Percentiles rank a stretch among this genome's conserved stretches.
Conservation (phyloP, 1,139 yeast species). For the Blastobotrys apis region DNA sequence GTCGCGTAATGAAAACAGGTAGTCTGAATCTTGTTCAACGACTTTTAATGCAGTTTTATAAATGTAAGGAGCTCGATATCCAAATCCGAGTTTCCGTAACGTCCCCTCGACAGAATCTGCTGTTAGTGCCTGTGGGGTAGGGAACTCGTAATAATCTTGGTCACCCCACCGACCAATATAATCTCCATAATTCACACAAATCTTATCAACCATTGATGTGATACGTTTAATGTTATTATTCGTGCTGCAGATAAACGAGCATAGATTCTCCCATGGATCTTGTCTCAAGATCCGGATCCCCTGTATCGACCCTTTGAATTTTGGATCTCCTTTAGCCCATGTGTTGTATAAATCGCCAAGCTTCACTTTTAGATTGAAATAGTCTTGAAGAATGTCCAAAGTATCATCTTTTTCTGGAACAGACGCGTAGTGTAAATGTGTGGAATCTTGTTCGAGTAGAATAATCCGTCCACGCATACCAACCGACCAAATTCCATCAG, state of each 20-base stretch:
- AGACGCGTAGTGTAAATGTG: conserved; percentile 33
- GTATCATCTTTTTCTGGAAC: conserved; percentile 20
- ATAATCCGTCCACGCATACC: conserved; percentile 37
- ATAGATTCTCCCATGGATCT: conserved; percentile 94
- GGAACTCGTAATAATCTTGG: conserved; percentile 65
- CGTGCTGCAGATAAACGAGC: conserved; percentile 91
- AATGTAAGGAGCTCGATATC: conserved; percentile 88
- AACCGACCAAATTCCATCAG: conserved; percentile 32
- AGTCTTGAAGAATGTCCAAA: conserved; percentile 51
- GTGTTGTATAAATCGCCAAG: conserved; percentile 49
- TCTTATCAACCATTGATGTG: conserved; percentile 83
- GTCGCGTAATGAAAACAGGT: conserved; percentile 39
- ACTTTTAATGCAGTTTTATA: conserved; percentile 65
- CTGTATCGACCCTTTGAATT: conserved; percentile 44
- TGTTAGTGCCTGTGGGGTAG: conserved; percentile 54
- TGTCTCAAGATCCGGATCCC: conserved; percentile 86
- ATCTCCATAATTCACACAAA: conserved; percentile 70
- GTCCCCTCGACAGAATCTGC: conserved; percentile 39
- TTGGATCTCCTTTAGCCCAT: conserved; percentile 59
- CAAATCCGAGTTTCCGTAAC: conserved; percentile 69
- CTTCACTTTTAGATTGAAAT: conserved; percentile 61
- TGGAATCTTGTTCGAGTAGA: conserved; percentile 33
- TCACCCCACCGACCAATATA: conserved; percentile 55
- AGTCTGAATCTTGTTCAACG: conserved; percentile 30
- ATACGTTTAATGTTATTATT: conserved; percentile 93